Conservation (phyloP, 177 flowering plant species). For the Vitis hybrid region DNA sequence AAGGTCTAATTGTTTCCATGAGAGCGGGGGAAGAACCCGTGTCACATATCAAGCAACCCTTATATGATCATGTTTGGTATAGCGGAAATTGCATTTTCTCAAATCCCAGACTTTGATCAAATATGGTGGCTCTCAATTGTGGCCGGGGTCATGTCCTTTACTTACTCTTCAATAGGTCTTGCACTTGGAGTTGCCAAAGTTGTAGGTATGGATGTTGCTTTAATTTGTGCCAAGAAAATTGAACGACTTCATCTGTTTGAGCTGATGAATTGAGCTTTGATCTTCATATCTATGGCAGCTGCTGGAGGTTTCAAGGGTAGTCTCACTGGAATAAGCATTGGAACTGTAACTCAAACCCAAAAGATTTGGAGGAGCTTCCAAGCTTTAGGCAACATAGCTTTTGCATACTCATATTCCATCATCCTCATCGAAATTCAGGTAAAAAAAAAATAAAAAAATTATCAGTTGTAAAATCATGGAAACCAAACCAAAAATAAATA, state of each 20-base stretch:
- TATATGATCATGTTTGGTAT: conserved; percentile 38
- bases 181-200: conserved; percentile 31
- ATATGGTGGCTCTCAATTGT: conserved; percentile 41
- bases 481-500: no score
- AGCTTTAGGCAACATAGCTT: conserved; percentile 40
- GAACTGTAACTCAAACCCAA: conserved; percentile 23
- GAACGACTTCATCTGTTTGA: neutral
- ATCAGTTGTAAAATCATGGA: no score
- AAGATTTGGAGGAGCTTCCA: conserved; percentile 40
- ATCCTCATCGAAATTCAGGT: conserved; percentile 43
- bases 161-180: conserved; percentile 34
- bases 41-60: conserved; percentile 20
- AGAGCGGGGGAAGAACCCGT: conserved; percentile 24
- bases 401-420: conserved; percentile 32
- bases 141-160: conserved; percentile 39
- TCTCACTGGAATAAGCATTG: conserved; percentile 31
- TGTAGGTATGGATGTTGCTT: conserved; percentile 14
- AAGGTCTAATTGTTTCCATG: conserved; percentile 33
- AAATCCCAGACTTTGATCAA: conserved; percentile 34
- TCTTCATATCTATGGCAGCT: conserved; percentile 5
- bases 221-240: neutral
- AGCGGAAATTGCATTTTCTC: conserved; percentile 22
- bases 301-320: conserved; percentile 23
- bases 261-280: neutral
- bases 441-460: no score